These are phyloP conservation scores for Pyrenochaeta sp. DNA, from an alignment of 2,329 filamentous ascomycete species.

Conservation along the genomic window DNA sequence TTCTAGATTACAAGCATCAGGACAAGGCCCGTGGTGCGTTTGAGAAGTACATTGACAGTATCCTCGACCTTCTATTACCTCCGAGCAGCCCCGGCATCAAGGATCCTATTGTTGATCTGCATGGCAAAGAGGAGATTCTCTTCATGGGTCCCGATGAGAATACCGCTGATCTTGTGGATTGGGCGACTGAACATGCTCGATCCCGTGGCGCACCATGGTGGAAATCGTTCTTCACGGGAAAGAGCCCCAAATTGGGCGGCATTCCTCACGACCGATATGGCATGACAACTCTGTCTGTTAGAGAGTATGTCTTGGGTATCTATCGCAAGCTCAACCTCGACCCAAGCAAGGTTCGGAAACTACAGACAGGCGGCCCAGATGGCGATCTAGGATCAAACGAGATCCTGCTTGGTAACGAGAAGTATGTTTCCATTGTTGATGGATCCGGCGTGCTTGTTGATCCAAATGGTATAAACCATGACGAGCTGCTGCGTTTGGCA, in stretches of 20 bases:
- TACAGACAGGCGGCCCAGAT: slow-evolving; percentile 97
- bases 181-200: slow-evolving; percentile 96
- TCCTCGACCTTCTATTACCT: slow-evolving; percentile 90
- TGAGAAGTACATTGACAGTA: slow-evolving; percentile 99
- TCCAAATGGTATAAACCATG: slow-evolving; percentile 84
- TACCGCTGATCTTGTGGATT: slow-evolving; percentile 94
- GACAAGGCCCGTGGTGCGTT: slow-evolving; percentile 92
- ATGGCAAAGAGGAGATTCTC: slow-evolving; percentile 94
- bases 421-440: slow-evolving; percentile 95
- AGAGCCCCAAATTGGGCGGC: slow-evolving; percentile 93
- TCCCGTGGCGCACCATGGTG: slow-evolving; percentile 92
- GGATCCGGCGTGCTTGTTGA: slow-evolving; percentile 95
- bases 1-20: slow-evolving; percentile 92
- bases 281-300: slow-evolving; percentile 97
- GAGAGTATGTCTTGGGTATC: slow-evolving; percentile 94
- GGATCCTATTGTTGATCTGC: slow-evolving; percentile 95
- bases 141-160: slow-evolving; percentile 99
- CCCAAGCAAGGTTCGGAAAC: slow-evolving; percentile 83
- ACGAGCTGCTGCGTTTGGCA: slow-evolving; percentile 84
- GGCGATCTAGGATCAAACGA: slow-evolving; percentile 98
- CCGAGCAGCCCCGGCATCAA: slow-evolving; percentile 96
- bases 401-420: slow-evolving; percentile 94
- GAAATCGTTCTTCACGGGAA: slow-evolving; percentile 99
- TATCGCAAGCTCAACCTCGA: slow-evolving; percentile 96
- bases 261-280: slow-evolving; percentile 97